Percentiles rank a stretch among this genome's conserved stretches.
phyloP scores from a whole-genome alignment of 176 grass and related monocot genomes.

The Triticum timopheevii region DNA sequence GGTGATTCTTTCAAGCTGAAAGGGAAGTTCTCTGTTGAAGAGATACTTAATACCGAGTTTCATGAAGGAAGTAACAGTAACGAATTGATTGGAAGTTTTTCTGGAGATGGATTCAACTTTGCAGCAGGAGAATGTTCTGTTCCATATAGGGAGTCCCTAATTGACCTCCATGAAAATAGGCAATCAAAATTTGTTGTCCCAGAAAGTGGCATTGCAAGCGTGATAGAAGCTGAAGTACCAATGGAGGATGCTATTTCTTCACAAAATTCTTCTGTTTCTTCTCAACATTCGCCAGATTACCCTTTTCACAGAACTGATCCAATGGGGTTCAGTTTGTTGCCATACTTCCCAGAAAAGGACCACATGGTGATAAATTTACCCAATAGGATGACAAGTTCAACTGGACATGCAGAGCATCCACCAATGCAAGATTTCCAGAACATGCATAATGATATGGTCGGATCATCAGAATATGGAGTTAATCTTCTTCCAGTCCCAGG shows the following conservation, averaged over 20 bases:
- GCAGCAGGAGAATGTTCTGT: slow-evolving; percentile 27
- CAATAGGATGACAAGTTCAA: slow-evolving; percentile 27
- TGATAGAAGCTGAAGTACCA: slow-evolving; percentile 43
- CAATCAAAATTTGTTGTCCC: slow-evolving; percentile 25
- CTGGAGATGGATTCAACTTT: slow-evolving; percentile 25
- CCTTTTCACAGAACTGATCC: slow-evolving; percentile 22
- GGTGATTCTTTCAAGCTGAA: slow-evolving; percentile 42
- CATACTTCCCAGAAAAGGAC: slow-evolving; percentile 33
- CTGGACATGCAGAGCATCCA: slow-evolving; percentile 44
- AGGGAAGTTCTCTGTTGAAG: slow-evolving; percentile 59
- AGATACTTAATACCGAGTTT: slow-evolving; percentile 49
- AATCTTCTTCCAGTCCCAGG: slow-evolving; percentile 30
- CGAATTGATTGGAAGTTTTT: slow-evolving; percentile 53
- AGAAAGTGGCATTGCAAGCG: slow-evolving; percentile 3
- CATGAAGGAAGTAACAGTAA: slow-evolving; percentile 65
- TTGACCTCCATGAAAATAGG: slow-evolving; percentile 43
- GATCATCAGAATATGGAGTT: slow-evolving; percentile 39
- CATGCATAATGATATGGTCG: slow-evolving; percentile 5
- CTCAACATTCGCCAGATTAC: slow-evolving; percentile 52
- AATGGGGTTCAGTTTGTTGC: slow-evolving; percentile 35
- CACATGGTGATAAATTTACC: slow-evolving; percentile 30
- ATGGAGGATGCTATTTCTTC: slow-evolving; percentile 60
- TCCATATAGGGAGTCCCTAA: slow-evolving; percentile 32
- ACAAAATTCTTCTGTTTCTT: slow-evolving; percentile 63
- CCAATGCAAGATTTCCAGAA: slow-evolving; percentile 41